Conservation (phyloP, 2,329 filamentous ascomycete species). For the Leptographium lundbergii region DNA sequence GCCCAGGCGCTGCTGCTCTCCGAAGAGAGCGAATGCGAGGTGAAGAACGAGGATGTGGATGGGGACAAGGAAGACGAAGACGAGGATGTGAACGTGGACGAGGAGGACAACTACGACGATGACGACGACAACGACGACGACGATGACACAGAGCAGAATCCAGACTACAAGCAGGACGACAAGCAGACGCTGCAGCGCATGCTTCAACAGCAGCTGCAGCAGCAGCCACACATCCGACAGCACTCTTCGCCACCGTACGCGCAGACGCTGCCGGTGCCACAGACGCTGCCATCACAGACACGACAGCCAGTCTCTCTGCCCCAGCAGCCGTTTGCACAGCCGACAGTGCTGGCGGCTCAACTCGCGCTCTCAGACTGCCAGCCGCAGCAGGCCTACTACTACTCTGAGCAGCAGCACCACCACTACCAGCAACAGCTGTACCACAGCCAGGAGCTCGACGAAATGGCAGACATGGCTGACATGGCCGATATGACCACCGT, state of each 20-base stretch:
- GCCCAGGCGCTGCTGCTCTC: conserved; percentile 7
- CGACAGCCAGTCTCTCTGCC: neutral
- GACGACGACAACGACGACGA: neutral
- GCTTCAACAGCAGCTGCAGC: conserved; percentile 1
- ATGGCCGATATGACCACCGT: neutral
- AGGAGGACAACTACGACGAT: neutral
- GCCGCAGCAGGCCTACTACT: neutral
- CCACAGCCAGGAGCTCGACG: neutral
- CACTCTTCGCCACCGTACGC: neutral
- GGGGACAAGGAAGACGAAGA: neutral
- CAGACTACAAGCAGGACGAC: neutral
- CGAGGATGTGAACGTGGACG: neutral
- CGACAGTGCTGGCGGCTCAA: neutral
- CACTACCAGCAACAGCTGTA: neutral
- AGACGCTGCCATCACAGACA: no score
- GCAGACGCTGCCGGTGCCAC: neutral
- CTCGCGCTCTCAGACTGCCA: neutral
- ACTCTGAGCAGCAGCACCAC: neutral
- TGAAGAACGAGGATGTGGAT: neutral
- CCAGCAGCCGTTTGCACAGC: neutral
- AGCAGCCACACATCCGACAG: neutral
- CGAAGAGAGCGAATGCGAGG: neutral
- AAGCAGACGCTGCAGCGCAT: neutral
- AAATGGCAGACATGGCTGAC: neutral
- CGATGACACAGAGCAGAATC: neutral